Evolutionary conservation across 495 filamentous ascomycete genomes (phyloP).

Genomic region (Aspergillus nidulans): DNA sequence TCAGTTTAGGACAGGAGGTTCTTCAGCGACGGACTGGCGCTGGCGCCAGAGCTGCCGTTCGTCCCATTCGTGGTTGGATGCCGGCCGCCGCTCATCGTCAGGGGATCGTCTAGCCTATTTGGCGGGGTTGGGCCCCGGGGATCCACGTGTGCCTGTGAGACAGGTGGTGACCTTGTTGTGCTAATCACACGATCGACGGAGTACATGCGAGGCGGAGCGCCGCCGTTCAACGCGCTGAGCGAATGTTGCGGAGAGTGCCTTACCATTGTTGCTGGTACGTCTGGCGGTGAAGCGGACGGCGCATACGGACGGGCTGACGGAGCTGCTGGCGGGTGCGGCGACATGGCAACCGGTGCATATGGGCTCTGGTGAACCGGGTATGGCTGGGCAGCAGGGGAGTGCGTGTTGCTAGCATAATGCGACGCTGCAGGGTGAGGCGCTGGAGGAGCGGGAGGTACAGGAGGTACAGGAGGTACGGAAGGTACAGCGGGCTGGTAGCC

Average conservation of each 20-base stretch:
- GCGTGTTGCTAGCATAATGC: conserved; percentile 30
- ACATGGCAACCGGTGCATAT: conserved; percentile 34
- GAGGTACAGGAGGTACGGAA: conserved; percentile 26
- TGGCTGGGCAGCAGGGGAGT: conserved; percentile 37
- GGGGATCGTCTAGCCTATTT: conserved; percentile 30
- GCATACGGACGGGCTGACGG: conserved; percentile 36
- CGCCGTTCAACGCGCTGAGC: conserved; percentile 35
- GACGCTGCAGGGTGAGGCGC: conserved; percentile 29
- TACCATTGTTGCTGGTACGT: conserved; percentile 38
- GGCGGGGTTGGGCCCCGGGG: conserved; percentile 34
- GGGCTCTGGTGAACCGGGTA: conserved; percentile 41
- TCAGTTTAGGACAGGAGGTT: conserved; percentile 62
- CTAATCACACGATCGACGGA: conserved; percentile 33
- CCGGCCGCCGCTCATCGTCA: conserved; percentile 25
- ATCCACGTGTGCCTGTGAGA: conserved; percentile 32
- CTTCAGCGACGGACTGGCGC: conserved; percentile 70
- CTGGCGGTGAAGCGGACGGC: conserved; percentile 46
- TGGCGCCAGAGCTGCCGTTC: conserved; percentile 47
- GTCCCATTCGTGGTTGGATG: conserved; percentile 34
- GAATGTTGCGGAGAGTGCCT: conserved; percentile 41
- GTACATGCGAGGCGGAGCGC: conserved; percentile 34
- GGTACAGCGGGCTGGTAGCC: conserved; percentile 29
- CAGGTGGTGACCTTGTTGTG: conserved; percentile 36
- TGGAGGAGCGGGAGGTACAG: conserved; percentile 18
- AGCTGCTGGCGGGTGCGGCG: conserved; percentile 37